Percentiles rank a stretch among this genome's conserved stretches.
phyloP scores from a whole-genome alignment of 2,329 filamentous ascomycete genomes.

The Apiospora aurea region DNA sequence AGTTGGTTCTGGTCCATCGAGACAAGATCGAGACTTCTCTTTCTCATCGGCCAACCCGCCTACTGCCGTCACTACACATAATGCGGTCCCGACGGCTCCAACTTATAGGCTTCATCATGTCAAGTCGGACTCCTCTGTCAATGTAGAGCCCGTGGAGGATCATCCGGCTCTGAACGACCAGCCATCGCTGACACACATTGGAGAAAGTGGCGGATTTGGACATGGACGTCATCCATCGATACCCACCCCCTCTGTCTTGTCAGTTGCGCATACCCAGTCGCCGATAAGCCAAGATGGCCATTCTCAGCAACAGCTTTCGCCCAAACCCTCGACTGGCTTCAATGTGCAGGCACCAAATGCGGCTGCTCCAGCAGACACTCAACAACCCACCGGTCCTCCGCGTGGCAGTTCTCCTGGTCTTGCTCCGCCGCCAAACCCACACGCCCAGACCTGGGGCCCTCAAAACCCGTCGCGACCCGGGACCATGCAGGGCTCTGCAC shows the following conservation, averaged over 20 bases:
- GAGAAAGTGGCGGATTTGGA: not conserved
- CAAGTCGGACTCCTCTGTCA: not conserved
- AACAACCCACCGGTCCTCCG: not conserved
- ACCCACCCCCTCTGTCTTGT: not conserved
- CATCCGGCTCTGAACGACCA: slow-evolving; percentile 17
- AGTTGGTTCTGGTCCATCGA: slow-evolving; percentile 38
- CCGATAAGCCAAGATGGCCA: slow-evolving; percentile 6
- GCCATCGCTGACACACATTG: slow-evolving; percentile 5
- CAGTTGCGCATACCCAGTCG: slow-evolving; percentile 7
- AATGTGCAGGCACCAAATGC: not conserved
- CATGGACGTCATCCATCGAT: slow-evolving; percentile 6
- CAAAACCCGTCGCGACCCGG: not conserved
- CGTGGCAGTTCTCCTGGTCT: not conserved
- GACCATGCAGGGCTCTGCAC: slow-evolving; percentile 7
- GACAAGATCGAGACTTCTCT: slow-evolving; percentile 31
- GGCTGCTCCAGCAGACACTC: not conserved
- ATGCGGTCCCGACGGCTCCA: not conserved
- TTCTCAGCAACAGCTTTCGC: not conserved
- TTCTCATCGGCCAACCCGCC: slow-evolving; percentile 31
- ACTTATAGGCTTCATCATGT: not conserved
- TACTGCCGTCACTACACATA: not conserved
- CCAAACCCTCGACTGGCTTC: slow-evolving; percentile 4
- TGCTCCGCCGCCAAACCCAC: not conserved
- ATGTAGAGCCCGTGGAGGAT: not conserved
- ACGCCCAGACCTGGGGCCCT: not conserved